Base-by-base conservation (phyloP, 208 protist species). In the Crithidia bombi region DNA sequence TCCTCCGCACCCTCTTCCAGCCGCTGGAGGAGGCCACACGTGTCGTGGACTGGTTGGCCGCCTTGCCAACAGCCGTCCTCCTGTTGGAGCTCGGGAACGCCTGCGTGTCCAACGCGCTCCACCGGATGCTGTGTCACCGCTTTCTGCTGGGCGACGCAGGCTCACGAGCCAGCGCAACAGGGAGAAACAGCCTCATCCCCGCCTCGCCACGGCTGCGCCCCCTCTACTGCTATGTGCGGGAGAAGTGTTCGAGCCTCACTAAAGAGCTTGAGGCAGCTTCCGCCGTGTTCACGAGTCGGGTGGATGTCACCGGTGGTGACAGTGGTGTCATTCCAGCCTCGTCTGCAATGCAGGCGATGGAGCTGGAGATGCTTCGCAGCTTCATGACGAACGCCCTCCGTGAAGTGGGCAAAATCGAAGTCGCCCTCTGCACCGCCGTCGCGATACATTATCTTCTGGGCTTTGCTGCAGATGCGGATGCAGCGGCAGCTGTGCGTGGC, bases 61-160 rank as follows among this genome's bases (percentile, higher is more conserved):
- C 54, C 23, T 56, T 91, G 38, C 65, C 79, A 21, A 39, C 39
- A 19, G 21, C 32, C 6, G 62, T 41, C n/a, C 65, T 91, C 44
- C 65, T 91, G 56, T 35, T 89, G 38, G 85, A 91, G 62, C 68
- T 85, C 5, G 54, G 78, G 19, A 70, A 90, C 59, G 86, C 86
- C 36, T 83, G 78, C 44, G 61, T 92, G 38, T 66, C 73, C 43
- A 92, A 91, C 65, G 74, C 78, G 25, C 46, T 85, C 30, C 86
- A 94, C 71, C 81, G 77, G 30, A 35, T 91, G 6, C 65, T 92
- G 66, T 90, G 78, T 9, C 85, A 94, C 62, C 88, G 79, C 58
- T 81, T 51, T 47, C 63, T 89, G 6, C 71, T 82, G 43, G 73
- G 67, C 17, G 78, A 82, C 49, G 36, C 30, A 12, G 32, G 23